phyloP scores from a whole-genome alignment of 805 yeast species.

The Yarrowia keelungensis region DNA sequence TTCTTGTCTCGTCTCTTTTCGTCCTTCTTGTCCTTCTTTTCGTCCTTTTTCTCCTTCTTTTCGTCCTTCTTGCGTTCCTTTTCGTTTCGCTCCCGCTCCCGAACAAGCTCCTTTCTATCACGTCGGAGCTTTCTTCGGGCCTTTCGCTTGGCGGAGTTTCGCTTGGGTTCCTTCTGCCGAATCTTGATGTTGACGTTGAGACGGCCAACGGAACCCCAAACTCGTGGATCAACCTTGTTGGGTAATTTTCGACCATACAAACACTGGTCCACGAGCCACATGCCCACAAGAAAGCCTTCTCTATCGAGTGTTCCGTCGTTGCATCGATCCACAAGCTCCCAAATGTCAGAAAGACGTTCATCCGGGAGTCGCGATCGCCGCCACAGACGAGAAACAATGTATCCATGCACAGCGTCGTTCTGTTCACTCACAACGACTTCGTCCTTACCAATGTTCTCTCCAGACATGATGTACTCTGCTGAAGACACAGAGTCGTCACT shows the following conservation, averaged over 20 bases:
- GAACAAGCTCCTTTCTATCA: constrained; percentile 15
- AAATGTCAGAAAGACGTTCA: constrained; percentile 65
- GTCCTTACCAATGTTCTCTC: constrained; percentile 32
- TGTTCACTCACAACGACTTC: constrained; percentile 49
- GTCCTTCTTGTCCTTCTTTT: constrained; percentile 28
- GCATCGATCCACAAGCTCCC: constrained; percentile 66
- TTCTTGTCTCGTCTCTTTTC: constrained; percentile 29
- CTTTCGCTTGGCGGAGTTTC: constrained; percentile 39
- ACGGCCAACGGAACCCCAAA: constrained; percentile 79
- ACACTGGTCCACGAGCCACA: constrained; percentile 97
- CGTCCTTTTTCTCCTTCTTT: constrained; percentile 33
- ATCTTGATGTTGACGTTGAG: constrained; percentile 52
- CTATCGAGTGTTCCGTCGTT: constrained; percentile 77
- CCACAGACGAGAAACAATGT: constrained; percentile 83
- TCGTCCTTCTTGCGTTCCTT: constrained; percentile 30
- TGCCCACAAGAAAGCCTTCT: constrained; percentile 90
- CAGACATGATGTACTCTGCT: constrained; percentile 40
- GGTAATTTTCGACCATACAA: constrained; percentile 93
- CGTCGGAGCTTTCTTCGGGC: constrained; percentile 24
- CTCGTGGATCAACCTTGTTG: constrained; percentile 62
- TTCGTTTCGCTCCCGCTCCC: constrained; percentile 20
- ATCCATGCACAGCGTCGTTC: constrained; percentile 57
- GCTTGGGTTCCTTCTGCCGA: constrained; percentile 43
- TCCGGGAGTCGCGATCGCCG: constrained; percentile 72
- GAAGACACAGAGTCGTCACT: constrained; percentile 43